Evolutionary conservation across 306 rosid genomes (phyloP).

Genomic region (Clitoria ternatea): DNA sequence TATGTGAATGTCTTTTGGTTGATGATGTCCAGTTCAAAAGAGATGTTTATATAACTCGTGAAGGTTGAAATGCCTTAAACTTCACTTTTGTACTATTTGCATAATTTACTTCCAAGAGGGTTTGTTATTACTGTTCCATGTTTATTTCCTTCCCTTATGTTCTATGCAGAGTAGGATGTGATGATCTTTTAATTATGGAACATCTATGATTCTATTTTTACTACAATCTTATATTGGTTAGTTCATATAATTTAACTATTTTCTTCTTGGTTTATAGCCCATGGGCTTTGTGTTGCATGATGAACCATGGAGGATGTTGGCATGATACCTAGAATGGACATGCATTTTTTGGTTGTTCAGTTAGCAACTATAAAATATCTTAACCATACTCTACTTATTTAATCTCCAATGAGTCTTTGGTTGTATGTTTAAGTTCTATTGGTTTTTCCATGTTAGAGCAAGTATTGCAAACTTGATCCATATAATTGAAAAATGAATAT

Average conservation of each 20-base stretch:
- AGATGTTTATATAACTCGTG: conserved; percentile 78
- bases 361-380: conserved; percentile 34
- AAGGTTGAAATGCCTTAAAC: conserved; percentile 48
- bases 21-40: conserved; percentile 94
- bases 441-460: neutral
- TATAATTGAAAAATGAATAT: neutral
- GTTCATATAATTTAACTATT: conserved; percentile 10
- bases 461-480: conserved; percentile 3
- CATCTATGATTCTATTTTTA: neutral
- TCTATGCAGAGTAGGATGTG: neutral
- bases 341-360: conserved; percentile 77
- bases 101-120: neutral
- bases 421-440: neutral
- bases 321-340: conserved; percentile 66
- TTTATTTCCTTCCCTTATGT: conserved; percentile 16
- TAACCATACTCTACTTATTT: neutral
- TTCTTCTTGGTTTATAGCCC: conserved; percentile 51
- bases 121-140: neutral
- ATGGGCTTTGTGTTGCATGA: conserved; percentile 87
- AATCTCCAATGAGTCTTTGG: neutral
- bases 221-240: neutral
- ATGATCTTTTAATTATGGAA: neutral
- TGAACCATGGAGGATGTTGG: conserved; percentile 94
- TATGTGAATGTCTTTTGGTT: conserved; percentile 84
- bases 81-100: neutral